phyloP scores from a whole-genome alignment of 2,329 filamentous ascomycete genomes.

The Hypoxylon sp. region DNA sequence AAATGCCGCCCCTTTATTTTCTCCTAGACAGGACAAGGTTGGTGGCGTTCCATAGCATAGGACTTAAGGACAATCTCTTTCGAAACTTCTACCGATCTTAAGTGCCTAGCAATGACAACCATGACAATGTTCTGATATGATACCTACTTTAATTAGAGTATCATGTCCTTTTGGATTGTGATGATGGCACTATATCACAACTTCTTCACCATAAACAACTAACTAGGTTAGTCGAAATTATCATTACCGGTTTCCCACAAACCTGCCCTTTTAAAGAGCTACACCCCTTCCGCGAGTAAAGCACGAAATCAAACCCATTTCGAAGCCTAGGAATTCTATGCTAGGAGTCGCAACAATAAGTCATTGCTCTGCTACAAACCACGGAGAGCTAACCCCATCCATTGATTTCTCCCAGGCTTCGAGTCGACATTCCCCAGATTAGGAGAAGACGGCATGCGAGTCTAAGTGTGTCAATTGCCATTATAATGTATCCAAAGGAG shows the following conservation, averaged over 20 bases:
- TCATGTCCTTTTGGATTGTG: background rate
- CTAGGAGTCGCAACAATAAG: background rate
- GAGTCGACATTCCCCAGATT: background rate
- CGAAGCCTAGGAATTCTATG: background rate
- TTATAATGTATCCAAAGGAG: background rate
- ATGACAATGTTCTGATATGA: background rate
- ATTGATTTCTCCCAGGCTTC: background rate
- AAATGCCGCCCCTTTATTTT: background rate
- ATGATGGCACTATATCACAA: background rate
- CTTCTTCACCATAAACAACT: background rate
- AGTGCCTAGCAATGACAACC: background rate
- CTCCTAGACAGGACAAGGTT: background rate
- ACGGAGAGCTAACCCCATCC: background rate
- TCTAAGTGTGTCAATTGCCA: background rate
- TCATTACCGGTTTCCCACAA: background rate
- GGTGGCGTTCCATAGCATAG: background rate
- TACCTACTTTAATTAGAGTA: background rate
- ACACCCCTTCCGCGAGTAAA: background rate
- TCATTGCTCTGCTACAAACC: background rate
- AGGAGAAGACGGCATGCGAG: background rate
- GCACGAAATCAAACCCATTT: background rate
- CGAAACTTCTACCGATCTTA: background rate
- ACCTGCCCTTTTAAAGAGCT: background rate
- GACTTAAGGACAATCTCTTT: background rate
- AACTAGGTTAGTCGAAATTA: background rate